A percentile compares a stretch with the other conserved stretches of the same genome.
Conservation (phyloP, 1,284 basidiomycete species). For the Fistulinella staudtii region DNA sequence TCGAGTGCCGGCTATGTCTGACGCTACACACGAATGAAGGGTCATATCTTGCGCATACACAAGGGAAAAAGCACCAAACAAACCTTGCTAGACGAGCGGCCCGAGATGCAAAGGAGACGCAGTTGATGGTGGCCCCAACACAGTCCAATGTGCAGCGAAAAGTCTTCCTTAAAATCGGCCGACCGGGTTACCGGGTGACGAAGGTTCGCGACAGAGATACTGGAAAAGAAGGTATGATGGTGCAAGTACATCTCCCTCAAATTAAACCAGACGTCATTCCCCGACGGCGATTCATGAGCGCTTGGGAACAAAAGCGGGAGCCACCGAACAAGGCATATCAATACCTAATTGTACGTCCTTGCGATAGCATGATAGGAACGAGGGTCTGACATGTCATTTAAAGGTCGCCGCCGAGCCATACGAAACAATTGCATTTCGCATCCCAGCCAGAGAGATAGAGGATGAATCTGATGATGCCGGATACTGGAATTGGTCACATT, state of each 20-base stretch:
- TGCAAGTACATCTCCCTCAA: constrained; percentile 94
- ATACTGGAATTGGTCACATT: constrained; percentile 95
- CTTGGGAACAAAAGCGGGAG: constrained; percentile 97
- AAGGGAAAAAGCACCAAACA: constrained; percentile 99
- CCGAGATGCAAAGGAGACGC: constrained; percentile 89
- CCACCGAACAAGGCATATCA: constrained; percentile 95
- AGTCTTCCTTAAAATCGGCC: constrained; percentile 95
- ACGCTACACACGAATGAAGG: constrained; percentile 99
- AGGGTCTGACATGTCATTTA: constrained; percentile 9
- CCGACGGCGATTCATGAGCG: constrained; percentile 92
- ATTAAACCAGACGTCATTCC: constrained; percentile 86
- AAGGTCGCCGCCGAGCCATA: constrained; percentile 98
- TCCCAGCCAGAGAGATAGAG: constrained; percentile 96
- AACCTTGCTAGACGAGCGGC: constrained; percentile 96
- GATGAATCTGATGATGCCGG: constrained; percentile 87
- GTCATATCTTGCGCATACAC: constrained; percentile 97
- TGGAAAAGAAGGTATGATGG: constrained; percentile 90
- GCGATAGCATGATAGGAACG: neutral
- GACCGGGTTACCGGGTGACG: constrained; percentile 91
- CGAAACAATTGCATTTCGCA: constrained; percentile 97
- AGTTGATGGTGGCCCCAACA: constrained; percentile 79
- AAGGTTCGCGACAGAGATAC: constrained; percentile 80
- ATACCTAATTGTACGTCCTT: constrained; percentile 85
- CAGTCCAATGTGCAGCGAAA: constrained; percentile 80
- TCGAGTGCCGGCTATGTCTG: constrained; percentile 97